Evolutionary conservation across 139 green algal species (phyloP).

Genomic region (Chlamydomonas applanata): DNA sequence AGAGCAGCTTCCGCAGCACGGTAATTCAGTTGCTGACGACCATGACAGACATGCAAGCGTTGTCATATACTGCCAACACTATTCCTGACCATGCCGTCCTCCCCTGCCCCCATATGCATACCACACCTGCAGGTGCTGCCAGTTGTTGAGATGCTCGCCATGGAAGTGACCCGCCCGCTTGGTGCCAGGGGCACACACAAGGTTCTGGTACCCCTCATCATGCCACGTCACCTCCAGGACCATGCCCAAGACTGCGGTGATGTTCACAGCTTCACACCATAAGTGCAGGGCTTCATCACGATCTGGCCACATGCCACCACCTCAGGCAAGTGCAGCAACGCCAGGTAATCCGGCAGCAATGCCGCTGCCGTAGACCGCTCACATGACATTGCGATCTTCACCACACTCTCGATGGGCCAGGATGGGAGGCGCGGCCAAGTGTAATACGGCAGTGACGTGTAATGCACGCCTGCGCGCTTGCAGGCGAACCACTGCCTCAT

Average conservation of each 20-base stretch:
- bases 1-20: no score
- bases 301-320: background rate
- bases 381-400: constrained; percentile 10
- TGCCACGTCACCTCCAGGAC: constrained; percentile 2
- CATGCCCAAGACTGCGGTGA: background rate
- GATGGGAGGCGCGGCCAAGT: background rate
- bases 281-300: background rate
- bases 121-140: background rate
- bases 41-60: no score
- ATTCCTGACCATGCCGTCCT: no score
- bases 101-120: no score
- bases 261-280: no score
- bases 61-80: no score
- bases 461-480: background rate
- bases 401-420: background rate
- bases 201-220: constrained; percentile 5
- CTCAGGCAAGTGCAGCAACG: background rate
- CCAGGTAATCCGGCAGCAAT: background rate
- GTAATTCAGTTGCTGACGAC: no score
- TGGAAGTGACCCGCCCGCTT: background rate
- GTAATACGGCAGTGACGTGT: constrained; percentile 2
- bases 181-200: background rate
- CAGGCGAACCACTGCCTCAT: background rate
- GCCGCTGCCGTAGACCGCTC: background rate
- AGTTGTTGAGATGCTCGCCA: constrained; percentile 14